Base-by-base conservation (phyloP, 2,329 filamentous ascomycete species). In the Aureobasidium sp. region DNA sequence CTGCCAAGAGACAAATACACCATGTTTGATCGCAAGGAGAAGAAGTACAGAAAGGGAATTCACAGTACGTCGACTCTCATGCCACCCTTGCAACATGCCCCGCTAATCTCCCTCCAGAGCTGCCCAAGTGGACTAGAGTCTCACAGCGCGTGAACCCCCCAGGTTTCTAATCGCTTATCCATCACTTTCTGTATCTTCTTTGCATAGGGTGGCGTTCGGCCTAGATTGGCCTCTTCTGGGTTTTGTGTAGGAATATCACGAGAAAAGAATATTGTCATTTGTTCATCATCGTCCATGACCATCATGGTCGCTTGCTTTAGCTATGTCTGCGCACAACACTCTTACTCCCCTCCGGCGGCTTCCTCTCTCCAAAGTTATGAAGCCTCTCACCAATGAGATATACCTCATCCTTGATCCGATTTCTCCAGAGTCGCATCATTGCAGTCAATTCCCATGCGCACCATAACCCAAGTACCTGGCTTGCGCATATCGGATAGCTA, bases 1-100 rank as follows among this genome's bases (percentile, higher is more conserved):
- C 69, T 95, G 69, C 86, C 93, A 41, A 86, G 82, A 71, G 93
- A 98, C 74, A 98, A 98, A 74, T 98, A 98, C 74, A 95, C 89
- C 24, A 86, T 98, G 65, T 98, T 97, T 71, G 91, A 95, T 71
- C 84, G 90, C 63, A 96, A 97, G 72, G 90, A 87, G 69, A 95
- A 90, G 82, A 84, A 81, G 63, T 98, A 97, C 71, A 79, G 93
- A 68, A 98, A 98, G 81, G 88, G 90, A 53, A 90, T 98, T 70
- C 91, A 97, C 74, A 97, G 90, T 95, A 79, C 63, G 89, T 54
- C 11, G 27, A 2, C 6, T 8, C 3, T 8, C 8, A 17, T 30
- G 3, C 19, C 37, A 52, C 17, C n/a, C 10, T 17, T 22, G 16
- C n/a, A 16, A 1, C 6, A n/a, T 44, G 5, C 2, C 82, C 54